phyloP scores from a whole-genome alignment of 176 grass and related monocot species.

The Pharus latifolius region DNA sequence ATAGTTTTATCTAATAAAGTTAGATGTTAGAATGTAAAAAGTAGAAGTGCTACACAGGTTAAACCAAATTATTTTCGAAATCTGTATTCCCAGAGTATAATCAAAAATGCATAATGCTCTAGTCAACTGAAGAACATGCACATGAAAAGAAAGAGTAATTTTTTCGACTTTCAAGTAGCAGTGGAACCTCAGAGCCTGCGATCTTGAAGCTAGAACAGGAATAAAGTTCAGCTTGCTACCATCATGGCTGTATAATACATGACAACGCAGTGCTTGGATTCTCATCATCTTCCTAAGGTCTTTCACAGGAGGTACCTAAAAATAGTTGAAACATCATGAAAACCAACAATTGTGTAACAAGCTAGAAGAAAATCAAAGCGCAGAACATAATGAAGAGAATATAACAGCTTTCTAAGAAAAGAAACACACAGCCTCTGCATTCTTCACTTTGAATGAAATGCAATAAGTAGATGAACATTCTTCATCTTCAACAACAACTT shows the following conservation, averaged over 20 bases:
- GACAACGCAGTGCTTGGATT: slow-evolving; percentile 76
- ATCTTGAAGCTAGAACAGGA: slow-evolving; percentile 73
- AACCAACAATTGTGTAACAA: not conserved
- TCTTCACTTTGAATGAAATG: slow-evolving; percentile 65
- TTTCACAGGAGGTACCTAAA: slow-evolving; percentile 65
- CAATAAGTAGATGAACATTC: slow-evolving; percentile 64
- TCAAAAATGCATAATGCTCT: not conserved
- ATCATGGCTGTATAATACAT: slow-evolving; percentile 89
- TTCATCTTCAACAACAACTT: slow-evolving; percentile 44
- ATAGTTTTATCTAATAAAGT: too few species aligned
- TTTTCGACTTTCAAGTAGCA: not conserved
- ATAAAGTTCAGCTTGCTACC: slow-evolving; percentile 71
- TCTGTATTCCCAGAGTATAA: too few species aligned
- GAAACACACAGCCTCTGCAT: slow-evolving; percentile 48
- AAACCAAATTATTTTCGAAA: too few species aligned
- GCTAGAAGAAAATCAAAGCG: not conserved
- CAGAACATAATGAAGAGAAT: not conserved
- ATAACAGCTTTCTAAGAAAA: not conserved
- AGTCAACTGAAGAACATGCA: slow-evolving; percentile 3
- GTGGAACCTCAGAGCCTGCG: slow-evolving; percentile 68
- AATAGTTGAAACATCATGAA: slow-evolving; percentile 13
- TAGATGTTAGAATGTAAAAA: too few species aligned
- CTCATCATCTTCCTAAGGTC: slow-evolving; percentile 70
- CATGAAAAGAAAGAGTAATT: not conserved
- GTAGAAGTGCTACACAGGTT: too few species aligned